Percentiles rank a stretch among this genome's conserved stretches.
Conservation (phyloP, 139 green algal genomes). For the Astrephomene gubernaculifera region DNA sequence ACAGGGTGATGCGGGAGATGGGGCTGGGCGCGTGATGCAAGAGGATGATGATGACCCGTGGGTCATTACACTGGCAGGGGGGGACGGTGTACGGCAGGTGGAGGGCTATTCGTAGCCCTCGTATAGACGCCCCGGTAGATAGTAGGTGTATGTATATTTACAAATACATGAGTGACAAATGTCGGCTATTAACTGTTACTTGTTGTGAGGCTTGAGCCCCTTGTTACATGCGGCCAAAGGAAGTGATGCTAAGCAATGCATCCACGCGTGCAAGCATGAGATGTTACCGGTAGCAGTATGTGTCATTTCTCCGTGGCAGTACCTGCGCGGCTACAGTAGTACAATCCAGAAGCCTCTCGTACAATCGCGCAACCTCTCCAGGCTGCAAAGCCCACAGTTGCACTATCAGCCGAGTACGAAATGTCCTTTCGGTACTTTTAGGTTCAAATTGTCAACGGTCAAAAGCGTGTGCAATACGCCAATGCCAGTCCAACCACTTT, state of each 20-base stretch:
- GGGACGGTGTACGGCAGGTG: neutral
- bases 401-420: too few relatives aligned
- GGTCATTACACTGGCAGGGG: neutral
- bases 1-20: constrained; percentile 13
- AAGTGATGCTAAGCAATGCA: too few relatives aligned
- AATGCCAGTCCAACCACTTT: neutral
- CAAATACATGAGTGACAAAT: too few relatives aligned
- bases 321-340: neutral
- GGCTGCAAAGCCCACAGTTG: too few relatives aligned
- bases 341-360: neutral
- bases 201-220: too few relatives aligned
- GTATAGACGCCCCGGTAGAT: neutral
- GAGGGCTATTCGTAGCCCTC: neutral
- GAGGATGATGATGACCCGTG: neutral
- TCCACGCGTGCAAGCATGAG: too few relatives aligned
- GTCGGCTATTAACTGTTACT: too few relatives aligned
- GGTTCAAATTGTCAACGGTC: neutral
- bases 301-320: too few relatives aligned
- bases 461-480: neutral
- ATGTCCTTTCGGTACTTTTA: neutral
- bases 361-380: too few relatives aligned
- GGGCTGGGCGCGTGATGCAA: neutral
- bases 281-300: too few relatives aligned
- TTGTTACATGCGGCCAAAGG: too few relatives aligned
- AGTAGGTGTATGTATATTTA: neutral